These are phyloP conservation scores for Epichloe bromicola DNA, from an alignment of 2,329 filamentous ascomycete genomes.

Conservation along the genomic window DNA sequence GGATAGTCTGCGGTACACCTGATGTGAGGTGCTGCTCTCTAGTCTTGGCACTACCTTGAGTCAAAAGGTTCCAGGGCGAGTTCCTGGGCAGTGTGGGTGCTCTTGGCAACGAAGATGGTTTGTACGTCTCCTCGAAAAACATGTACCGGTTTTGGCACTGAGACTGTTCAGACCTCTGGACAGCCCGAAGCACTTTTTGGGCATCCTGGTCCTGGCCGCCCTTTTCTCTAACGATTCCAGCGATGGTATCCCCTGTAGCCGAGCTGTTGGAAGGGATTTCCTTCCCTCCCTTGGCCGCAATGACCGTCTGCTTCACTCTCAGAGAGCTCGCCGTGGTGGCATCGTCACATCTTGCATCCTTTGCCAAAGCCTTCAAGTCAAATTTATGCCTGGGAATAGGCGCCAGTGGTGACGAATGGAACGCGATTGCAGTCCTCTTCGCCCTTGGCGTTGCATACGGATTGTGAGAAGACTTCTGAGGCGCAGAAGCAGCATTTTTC, in stretches of 20 bases:
- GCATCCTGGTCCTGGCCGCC: slow-evolving; percentile 32
- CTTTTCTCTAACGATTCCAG: slow-evolving; percentile 21
- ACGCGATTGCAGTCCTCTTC: slow-evolving; percentile 30
- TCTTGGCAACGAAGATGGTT: slow-evolving; percentile 12
- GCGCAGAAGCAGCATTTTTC: slow-evolving; percentile 5
- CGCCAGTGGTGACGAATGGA: slow-evolving; percentile 35
- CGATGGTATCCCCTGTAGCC: slow-evolving; percentile 9
- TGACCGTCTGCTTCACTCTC: slow-evolving; percentile 25
- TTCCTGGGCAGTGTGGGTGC: slow-evolving; percentile 19
- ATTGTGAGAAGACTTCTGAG: slow-evolving; percentile 7
- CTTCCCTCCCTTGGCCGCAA: slow-evolving; percentile 9
- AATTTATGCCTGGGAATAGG: slow-evolving; percentile 46
- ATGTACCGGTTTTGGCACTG: slow-evolving; percentile 27
- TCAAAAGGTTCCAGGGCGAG: slow-evolving; percentile 35
- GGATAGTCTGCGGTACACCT: slow-evolving; percentile 45
- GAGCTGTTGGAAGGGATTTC: neutral
- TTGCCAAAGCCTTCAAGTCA: slow-evolving; percentile 48
- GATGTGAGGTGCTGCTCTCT: slow-evolving; percentile 48
- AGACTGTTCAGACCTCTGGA: slow-evolving; percentile 34
- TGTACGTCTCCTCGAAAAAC: slow-evolving; percentile 33
- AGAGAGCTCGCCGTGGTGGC: slow-evolving; percentile 43
- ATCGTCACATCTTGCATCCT: slow-evolving; percentile 44
- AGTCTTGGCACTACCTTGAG: slow-evolving; percentile 27
- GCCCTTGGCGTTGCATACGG: slow-evolving; percentile 30
- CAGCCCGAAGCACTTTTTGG: slow-evolving; percentile 32